Evolutionary conservation across 2,329 filamentous ascomycete species (phyloP).

Genomic region (Purpureocillium takamizusanense): DNA sequence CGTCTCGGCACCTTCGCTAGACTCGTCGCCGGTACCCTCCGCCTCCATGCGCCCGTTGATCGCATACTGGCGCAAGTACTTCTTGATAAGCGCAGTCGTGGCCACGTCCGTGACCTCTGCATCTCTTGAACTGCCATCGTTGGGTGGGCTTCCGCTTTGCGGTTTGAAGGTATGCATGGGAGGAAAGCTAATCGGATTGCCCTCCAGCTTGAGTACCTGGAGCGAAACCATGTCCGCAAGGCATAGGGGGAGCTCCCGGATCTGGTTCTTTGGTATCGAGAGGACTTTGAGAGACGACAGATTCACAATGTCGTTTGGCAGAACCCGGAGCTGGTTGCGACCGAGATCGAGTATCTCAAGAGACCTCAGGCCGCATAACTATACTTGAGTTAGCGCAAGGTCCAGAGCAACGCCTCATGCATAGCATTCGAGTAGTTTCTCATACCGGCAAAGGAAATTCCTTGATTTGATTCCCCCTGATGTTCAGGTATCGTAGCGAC

Average conservation of each 20-base stretch:
- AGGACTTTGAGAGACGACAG: slow-evolving; percentile 82
- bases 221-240: slow-evolving; percentile 85
- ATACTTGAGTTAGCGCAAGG: slow-evolving; percentile 14
- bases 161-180: slow-evolving; percentile 59
- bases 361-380: slow-evolving; percentile 80
- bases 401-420: slow-evolving; percentile 1
- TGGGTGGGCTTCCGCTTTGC: slow-evolving; percentile 44
- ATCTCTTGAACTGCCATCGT: slow-evolving; percentile 44
- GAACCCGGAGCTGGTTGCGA: slow-evolving; percentile 69
- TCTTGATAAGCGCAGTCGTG: slow-evolving; percentile 53
- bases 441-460: slow-evolving; percentile 50
- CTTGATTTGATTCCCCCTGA: slow-evolving; percentile 65
- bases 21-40: slow-evolving; percentile 50
- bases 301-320: slow-evolving; percentile 72
- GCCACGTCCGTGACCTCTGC: slow-evolving; percentile 54
- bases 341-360: slow-evolving; percentile 91
- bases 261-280: slow-evolving; percentile 77
- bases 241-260: slow-evolving; percentile 74
- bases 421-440: slow-evolving; percentile 6
- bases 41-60: slow-evolving; percentile 43
- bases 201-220: slow-evolving; percentile 81
- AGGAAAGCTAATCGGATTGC: slow-evolving; percentile 77
- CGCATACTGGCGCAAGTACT: slow-evolving; percentile 45
- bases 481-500: slow-evolving; percentile 70
- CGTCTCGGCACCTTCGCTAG: slow-evolving; percentile 69